A percentile compares a stretch with the other conserved stretches of the same genome.
phyloP scores from a whole-genome alignment of 2,329 filamentous ascomycete species.

The Diplodia sapinea region DNA sequence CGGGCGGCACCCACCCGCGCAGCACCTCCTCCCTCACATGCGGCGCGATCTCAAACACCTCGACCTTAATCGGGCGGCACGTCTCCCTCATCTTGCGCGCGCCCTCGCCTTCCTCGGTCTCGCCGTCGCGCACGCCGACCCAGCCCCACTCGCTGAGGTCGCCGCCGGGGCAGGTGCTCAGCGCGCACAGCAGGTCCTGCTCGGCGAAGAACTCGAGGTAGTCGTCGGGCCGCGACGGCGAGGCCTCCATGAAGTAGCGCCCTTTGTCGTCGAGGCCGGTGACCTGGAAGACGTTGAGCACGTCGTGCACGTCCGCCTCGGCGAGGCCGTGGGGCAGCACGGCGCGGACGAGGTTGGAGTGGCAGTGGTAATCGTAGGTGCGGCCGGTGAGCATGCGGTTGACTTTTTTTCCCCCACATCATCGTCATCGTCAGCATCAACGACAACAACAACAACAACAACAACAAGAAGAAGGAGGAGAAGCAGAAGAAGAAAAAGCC shows the following conservation, averaged over 20 bases:
- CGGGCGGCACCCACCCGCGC: slow-evolving; percentile 66
- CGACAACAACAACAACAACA: no score
- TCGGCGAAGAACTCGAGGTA: slow-evolving; percentile 81
- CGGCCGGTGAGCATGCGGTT: slow-evolving; percentile 73
- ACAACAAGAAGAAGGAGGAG: no score
- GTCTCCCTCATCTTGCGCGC: slow-evolving; percentile 72
- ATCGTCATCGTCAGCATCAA: neutral
- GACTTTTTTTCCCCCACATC: slow-evolving; percentile 51
- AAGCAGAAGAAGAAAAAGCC: no score
- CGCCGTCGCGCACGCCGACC: slow-evolving; percentile 57
- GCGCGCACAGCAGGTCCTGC: slow-evolving; percentile 71
- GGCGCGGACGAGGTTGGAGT: slow-evolving; percentile 78
- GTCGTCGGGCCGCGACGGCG: slow-evolving; percentile 40
- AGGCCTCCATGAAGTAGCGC: slow-evolving; percentile 71
- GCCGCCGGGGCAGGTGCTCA: slow-evolving; percentile 77
- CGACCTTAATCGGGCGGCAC: slow-evolving; percentile 75
- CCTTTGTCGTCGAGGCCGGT: slow-evolving; percentile 75
- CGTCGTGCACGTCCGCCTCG: slow-evolving; percentile 81
- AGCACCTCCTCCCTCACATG: slow-evolving; percentile 42
- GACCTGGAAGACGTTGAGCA: slow-evolving; percentile 85
- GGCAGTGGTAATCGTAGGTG: slow-evolving; percentile 81
- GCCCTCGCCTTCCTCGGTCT: slow-evolving; percentile 68
- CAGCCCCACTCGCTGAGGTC: slow-evolving; percentile 85
- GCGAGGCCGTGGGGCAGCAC: slow-evolving; percentile 70
- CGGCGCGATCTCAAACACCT: slow-evolving; percentile 70